phyloP scores from a whole-genome alignment of 2,329 filamentous ascomycete species.

The Penicillium sp. region DNA sequence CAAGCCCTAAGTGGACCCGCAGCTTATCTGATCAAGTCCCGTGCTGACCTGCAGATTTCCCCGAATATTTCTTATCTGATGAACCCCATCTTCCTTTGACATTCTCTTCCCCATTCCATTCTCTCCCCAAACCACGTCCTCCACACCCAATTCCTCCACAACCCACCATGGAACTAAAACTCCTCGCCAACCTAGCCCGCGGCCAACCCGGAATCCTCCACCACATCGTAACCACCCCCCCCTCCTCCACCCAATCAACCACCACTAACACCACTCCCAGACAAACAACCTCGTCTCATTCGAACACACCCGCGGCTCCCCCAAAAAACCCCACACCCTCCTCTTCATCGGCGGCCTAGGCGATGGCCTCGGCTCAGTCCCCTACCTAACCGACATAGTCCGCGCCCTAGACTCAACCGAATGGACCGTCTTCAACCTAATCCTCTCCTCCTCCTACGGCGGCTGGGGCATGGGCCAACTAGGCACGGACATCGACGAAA shows the following conservation, averaged over 20 bases:
- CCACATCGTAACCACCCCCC: constrained; percentile 20
- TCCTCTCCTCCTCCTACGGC: constrained; percentile 55
- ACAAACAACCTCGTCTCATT: constrained; percentile 42
- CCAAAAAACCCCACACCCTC: constrained; percentile 50
- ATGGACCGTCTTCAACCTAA: constrained; percentile 58
- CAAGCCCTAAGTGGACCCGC: constrained; percentile 10
- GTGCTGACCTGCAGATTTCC: too few species aligned
- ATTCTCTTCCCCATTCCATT: background rate
- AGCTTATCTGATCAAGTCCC: constrained; percentile 25
- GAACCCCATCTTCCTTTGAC: too few species aligned
- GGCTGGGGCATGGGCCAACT: constrained; percentile 60
- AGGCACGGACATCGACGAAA: constrained; percentile 57
- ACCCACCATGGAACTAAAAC: constrained; percentile 23
- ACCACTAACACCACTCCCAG: constrained; percentile 21
- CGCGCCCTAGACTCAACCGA: constrained; percentile 47
- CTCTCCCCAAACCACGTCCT: background rate
- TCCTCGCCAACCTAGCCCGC: constrained; percentile 18
- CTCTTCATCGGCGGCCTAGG: constrained; percentile 62
- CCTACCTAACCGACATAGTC: constrained; percentile 56
- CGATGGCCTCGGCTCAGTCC: constrained; percentile 59
- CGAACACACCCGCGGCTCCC: constrained; percentile 37
- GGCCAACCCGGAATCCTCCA: constrained; percentile 28
- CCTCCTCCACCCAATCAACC: background rate
- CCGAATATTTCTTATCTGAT: constrained; percentile 25
- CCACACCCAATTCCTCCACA: background rate